These are phyloP conservation scores for Blumeria hordei DNA, from an alignment of 2,329 filamentous ascomycete species.

Conservation along the genomic window DNA sequence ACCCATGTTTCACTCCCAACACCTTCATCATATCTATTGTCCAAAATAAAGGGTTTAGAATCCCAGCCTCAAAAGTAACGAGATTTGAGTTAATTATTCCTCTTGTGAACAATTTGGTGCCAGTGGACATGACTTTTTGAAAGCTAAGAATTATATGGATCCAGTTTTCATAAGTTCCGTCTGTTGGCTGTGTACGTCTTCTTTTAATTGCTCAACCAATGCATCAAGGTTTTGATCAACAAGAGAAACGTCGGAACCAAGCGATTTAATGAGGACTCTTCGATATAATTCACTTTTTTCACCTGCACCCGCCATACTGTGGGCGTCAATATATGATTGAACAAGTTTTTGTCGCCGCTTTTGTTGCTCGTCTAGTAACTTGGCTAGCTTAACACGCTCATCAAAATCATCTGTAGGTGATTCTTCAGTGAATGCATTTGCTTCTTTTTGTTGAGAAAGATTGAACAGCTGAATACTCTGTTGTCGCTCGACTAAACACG, in stretches of 20 bases:
- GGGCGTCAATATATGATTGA: conserved; percentile 40
- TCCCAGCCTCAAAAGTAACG: too few relatives aligned
- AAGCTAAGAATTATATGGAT: too few relatives aligned
- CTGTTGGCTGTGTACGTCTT: conserved; percentile 1
- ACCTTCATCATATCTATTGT: too few relatives aligned
- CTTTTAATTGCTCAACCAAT: conserved; percentile 10
- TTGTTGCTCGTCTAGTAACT: conserved; percentile 33
- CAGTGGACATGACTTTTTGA: too few relatives aligned
- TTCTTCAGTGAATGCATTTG: conserved; percentile 20
- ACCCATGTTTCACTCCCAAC: too few relatives aligned
- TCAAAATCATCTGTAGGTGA: conserved; percentile 23
- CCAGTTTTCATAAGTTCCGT: too few relatives aligned
- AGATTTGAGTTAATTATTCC: too few relatives aligned
- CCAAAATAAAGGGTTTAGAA: too few relatives aligned
- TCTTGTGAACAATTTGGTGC: too few relatives aligned
- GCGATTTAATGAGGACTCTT: conserved; percentile 6
- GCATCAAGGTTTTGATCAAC: conserved; percentile 12
- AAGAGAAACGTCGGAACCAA: conserved; percentile 25
- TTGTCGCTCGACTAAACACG: conserved; percentile 21
- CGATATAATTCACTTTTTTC: conserved; percentile 54
- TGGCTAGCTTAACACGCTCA: conserved; percentile 31
- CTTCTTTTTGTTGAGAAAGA: conserved; percentile 21
- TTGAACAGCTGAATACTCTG: conserved; percentile 18
- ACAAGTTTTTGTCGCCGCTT: conserved; percentile 26
- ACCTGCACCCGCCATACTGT: conserved; percentile 44